Evolutionary conservation across 2,329 filamentous ascomycete species (phyloP).

Genomic region (Aspergillus aculeatinus): DNA sequence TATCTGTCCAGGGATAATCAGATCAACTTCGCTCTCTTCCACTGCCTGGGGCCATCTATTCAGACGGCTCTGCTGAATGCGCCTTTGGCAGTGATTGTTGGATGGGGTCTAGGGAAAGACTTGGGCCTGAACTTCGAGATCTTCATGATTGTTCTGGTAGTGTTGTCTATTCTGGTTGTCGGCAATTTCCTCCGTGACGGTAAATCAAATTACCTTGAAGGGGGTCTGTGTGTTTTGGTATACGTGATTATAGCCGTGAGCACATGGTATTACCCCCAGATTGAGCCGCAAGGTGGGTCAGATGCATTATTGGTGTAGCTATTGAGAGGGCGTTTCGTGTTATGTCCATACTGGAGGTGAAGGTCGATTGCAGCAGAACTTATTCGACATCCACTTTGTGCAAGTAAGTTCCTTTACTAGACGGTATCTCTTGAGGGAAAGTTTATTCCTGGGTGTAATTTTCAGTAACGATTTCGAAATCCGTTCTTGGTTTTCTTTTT

Average conservation of each 20-base stretch:
- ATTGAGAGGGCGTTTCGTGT: not conserved
- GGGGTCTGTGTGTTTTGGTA: conserved; percentile 69
- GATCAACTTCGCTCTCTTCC: conserved; percentile 81
- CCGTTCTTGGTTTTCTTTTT: no score
- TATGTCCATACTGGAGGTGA: not conserved
- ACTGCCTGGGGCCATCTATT: conserved; percentile 82
- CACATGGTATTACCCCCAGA: conserved; percentile 62
- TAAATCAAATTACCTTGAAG: conserved; percentile 89
- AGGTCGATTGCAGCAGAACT: not conserved
- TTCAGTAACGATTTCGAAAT: no score
- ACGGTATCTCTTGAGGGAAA: no score
- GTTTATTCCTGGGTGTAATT: no score
- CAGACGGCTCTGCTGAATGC: conserved; percentile 89
- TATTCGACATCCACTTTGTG: not conserved
- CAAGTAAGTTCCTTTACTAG: no score
- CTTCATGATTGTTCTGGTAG: conserved; percentile 78
- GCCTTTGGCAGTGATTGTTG: conserved; percentile 77
- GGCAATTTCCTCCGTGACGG: conserved; percentile 84
- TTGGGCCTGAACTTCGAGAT: conserved; percentile 85
- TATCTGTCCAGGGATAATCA: conserved; percentile 40
- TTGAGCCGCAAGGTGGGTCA: conserved; percentile 24
- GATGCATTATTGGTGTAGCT: not conserved
- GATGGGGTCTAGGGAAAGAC: conserved; percentile 69
- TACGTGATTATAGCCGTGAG: conserved; percentile 63
- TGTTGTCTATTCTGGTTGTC: conserved; percentile 81